These are phyloP conservation scores for Phlyctochytrium arcticum DNA, from an alignment of 192 early-diverging fungal species.

Conservation along the genomic window DNA sequence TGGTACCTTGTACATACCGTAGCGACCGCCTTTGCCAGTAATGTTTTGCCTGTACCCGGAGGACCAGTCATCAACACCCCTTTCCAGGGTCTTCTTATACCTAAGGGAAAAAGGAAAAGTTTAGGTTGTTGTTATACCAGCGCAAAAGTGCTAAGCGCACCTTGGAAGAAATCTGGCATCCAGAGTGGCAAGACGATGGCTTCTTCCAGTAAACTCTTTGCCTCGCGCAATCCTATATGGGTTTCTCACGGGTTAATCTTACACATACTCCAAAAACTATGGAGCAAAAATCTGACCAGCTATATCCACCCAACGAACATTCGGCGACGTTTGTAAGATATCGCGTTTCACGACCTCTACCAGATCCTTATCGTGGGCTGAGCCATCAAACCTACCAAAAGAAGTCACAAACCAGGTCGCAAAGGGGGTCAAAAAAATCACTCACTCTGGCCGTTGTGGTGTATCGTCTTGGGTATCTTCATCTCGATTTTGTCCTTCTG, in stretches of 20 bases:
- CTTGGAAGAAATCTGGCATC: slow-evolving; percentile 66
- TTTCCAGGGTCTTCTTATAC: slow-evolving; percentile 57
- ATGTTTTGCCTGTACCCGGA: slow-evolving; percentile 61
- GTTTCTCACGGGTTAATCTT: background rate
- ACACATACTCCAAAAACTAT: background rate
- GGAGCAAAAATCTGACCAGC: slow-evolving; percentile 39
- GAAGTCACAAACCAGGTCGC: background rate
- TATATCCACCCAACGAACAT: slow-evolving; percentile 56
- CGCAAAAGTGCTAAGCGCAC: background rate
- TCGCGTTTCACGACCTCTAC: slow-evolving; percentile 61
- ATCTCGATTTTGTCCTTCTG: slow-evolving; percentile 11
- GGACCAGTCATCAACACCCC: slow-evolving; percentile 64
- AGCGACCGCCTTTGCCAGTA: slow-evolving; percentile 61
- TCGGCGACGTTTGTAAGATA: slow-evolving; percentile 52
- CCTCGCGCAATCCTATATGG: slow-evolving; percentile 44
- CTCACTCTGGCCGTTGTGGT: slow-evolving; percentile 22
- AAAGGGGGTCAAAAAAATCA: background rate
- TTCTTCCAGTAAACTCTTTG: slow-evolving; percentile 57
- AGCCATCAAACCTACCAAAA: slow-evolving; percentile 37
- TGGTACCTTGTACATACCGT: slow-evolving; percentile 32
- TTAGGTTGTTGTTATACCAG: background rate
- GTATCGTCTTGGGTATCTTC: slow-evolving; percentile 11
- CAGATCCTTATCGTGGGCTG: slow-evolving; percentile 60
- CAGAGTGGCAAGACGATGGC: slow-evolving; percentile 60
- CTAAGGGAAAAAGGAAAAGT: background rate